A percentile compares a stretch with the other conserved stretches of the same genome.
Evolutionary conservation across 306 rosid species (phyloP).

Genomic region (Rosa chinensis): DNA sequence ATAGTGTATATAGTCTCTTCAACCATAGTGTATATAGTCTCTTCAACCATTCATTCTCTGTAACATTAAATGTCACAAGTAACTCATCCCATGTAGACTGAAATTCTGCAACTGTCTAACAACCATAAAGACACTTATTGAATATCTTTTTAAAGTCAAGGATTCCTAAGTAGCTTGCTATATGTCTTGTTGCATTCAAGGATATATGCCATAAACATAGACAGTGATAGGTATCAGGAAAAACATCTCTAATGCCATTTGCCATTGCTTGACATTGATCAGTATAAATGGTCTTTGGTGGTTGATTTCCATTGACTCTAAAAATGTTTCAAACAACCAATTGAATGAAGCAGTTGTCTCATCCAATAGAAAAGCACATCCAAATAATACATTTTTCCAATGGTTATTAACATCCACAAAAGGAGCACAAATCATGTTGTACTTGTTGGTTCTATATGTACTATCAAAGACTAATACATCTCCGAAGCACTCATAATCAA

Average conservation of each 20-base stretch:
- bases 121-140: not conserved
- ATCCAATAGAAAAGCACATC: not conserved
- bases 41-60: not conserved
- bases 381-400: not conserved
- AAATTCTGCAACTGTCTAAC: not conserved
- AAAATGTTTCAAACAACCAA: not conserved
- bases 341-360: not conserved
- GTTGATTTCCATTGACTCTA: slow-evolving; percentile 1
- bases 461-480: no score
- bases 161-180: not conserved
- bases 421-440: no score
- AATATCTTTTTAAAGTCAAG: not conserved
- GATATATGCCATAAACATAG: slow-evolving; percentile 5
- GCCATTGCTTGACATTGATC: not conserved
- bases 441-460: no score
- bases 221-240: not conserved
- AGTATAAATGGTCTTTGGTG: not conserved
- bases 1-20: not conserved
- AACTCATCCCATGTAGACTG: not conserved
- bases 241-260: not conserved
- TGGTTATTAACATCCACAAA: not conserved
- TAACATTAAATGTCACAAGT: not conserved
- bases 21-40: not conserved
- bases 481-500: no score
- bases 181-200: not conserved